Evolutionary conservation across 257 asterid species (phyloP).

Genomic region (Echites panduratus): DNA sequence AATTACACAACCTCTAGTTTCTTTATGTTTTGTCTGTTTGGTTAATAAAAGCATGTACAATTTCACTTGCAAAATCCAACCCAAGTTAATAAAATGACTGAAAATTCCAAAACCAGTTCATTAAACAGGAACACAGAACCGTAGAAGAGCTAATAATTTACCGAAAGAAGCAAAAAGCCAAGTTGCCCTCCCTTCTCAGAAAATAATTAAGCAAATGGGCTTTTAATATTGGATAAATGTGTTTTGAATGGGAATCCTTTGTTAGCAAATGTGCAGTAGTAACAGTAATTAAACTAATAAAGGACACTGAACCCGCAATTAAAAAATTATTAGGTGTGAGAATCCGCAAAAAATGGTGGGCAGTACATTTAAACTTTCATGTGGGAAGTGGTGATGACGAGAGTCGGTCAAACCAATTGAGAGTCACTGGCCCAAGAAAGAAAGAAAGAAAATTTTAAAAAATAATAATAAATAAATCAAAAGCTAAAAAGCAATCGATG

Average conservation of each 20-base stretch:
- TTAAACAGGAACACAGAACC: no score
- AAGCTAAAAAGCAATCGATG: conserved; percentile 44
- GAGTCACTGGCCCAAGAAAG: conserved; percentile 34
- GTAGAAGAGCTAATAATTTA: no score
- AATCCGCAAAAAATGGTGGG: conserved; percentile 46
- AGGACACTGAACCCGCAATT: conserved; percentile 1
- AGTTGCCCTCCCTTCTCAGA: neutral
- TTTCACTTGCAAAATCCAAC: neutral
- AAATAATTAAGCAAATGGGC: neutral
- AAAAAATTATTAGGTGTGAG: conserved; percentile 15
- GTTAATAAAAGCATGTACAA: neutral
- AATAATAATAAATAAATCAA: conserved; percentile 25
- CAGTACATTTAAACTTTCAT: conserved; percentile 29
- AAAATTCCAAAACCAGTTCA: neutral
- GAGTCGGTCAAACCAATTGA: conserved; percentile 59
- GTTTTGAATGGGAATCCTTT: neutral
- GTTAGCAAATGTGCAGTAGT: neutral
- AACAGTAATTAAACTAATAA: conserved; percentile 3
- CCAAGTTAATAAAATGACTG: no score
- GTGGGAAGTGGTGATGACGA: conserved; percentile 27
- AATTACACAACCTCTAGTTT: neutral
- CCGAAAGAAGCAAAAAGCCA: neutral
- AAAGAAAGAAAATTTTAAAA: conserved; percentile 12
- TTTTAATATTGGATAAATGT: no score
- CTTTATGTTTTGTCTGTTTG: neutral